Conservation (phyloP, 2,329 filamentous ascomycete genomes). For the Penicillium sp. region DNA sequence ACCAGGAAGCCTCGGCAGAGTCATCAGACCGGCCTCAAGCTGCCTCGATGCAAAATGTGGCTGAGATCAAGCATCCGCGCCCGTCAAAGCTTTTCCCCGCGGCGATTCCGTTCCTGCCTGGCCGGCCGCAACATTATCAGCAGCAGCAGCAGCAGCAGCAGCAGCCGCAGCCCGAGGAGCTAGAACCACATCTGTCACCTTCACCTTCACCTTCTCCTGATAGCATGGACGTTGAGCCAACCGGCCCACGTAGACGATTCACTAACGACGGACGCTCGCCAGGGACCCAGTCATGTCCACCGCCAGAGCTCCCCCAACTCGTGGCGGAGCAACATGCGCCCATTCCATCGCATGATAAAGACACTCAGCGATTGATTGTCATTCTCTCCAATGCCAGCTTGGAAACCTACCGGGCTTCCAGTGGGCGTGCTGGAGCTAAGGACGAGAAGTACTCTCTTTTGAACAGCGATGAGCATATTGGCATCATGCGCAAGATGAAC, state of each 20-base stretch:
- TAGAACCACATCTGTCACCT: no score
- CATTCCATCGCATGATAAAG: slow-evolving; percentile 80
- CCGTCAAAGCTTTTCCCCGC: neutral
- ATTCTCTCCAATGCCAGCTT: slow-evolving; percentile 95
- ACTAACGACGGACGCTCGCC: slow-evolving; percentile 26
- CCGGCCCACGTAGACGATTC: slow-evolving; percentile 10
- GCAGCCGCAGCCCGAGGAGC: no score
- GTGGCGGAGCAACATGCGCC: slow-evolving; percentile 87
- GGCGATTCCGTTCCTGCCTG: slow-evolving; percentile 1
- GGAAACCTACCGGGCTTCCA: slow-evolving; percentile 91
- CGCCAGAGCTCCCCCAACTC: slow-evolving; percentile 81
- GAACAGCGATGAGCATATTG: slow-evolving; percentile 98
- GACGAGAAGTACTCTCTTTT: slow-evolving; percentile 97
- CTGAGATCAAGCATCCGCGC: neutral
- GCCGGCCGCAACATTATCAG: neutral
- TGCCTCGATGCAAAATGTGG: neutral
- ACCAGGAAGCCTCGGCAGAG: neutral
- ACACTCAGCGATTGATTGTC: slow-evolving; percentile 85
- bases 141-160: neutral
- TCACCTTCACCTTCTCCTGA: neutral
- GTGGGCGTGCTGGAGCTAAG: slow-evolving; percentile 55
- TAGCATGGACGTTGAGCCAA: neutral
- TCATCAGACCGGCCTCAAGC: neutral
- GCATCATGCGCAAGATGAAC: slow-evolving; percentile 99
- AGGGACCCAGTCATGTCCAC: slow-evolving; percentile 93